These are phyloP conservation scores for Ceratobasidium sp. DNA, from an alignment of 1,284 basidiomycete genomes.

Conservation along the genomic window DNA sequence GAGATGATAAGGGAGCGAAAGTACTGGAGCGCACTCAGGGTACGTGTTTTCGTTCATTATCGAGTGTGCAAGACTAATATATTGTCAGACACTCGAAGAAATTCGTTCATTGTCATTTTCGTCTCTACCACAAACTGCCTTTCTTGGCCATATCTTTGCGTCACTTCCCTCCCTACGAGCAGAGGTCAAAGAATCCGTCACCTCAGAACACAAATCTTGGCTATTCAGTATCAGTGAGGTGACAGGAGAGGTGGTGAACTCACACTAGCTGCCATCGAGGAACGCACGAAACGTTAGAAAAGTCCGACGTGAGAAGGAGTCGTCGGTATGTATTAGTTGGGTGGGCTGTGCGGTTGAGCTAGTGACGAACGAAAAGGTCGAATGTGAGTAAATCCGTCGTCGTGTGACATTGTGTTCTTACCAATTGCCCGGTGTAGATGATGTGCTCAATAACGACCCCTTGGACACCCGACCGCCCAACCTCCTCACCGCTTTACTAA, in stretches of 20 bases:
- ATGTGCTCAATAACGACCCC: conserved; percentile 92
- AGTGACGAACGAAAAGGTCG: conserved; percentile 92
- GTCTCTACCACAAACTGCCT: conserved; percentile 90
- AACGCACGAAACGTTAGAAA: conserved; percentile 87
- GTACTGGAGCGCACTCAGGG: conserved; percentile 96
- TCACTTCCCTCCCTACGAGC: conserved; percentile 89
- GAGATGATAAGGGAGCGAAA: conserved; percentile 92
- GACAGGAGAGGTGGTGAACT: conserved; percentile 87
- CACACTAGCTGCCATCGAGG: conserved; percentile 91
- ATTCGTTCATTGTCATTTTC: conserved; percentile 91
- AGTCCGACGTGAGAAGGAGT: conserved; percentile 79
- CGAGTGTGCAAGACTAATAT: too few relatives aligned
- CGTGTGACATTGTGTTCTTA: conserved; percentile 14
- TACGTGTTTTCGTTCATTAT: too few relatives aligned
- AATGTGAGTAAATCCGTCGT: conserved; percentile 71
- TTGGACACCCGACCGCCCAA: too few relatives aligned
- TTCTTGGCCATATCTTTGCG: conserved; percentile 91
- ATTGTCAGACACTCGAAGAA: conserved; percentile 94
- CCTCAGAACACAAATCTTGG: conserved; percentile 97
- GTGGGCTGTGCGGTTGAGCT: conserved; percentile 96
- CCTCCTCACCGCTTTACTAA: too few relatives aligned
- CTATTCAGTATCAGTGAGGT: conserved; percentile 93
- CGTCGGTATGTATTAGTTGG: conserved; percentile 76
- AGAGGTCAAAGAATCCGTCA: conserved; percentile 93
- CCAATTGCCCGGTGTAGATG: conserved; percentile 66